Conservation (phyloP, 331 rosid genomes). For the Quercus phellos region DNA sequence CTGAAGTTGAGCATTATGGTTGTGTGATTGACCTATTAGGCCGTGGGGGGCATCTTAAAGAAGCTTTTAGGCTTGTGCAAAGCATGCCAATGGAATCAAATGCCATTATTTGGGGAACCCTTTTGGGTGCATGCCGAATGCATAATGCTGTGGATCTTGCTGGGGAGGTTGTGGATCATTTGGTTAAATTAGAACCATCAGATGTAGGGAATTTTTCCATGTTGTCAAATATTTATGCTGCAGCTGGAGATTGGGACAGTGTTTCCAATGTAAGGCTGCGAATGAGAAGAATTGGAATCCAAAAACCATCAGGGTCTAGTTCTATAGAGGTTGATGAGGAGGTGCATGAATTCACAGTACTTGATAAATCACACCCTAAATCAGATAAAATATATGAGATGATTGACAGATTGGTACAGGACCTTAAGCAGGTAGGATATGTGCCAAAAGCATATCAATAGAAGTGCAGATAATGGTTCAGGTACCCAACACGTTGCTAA, state of each 20-base stretch:
- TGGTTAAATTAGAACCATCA: slow-evolving; percentile 48
- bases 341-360: slow-evolving; percentile 67
- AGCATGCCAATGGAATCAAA: slow-evolving; percentile 81
- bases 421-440: slow-evolving; percentile 49
- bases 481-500: slow-evolving; percentile 2
- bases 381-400: slow-evolving; percentile 58
- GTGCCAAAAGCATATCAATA: slow-evolving; percentile 26
- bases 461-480: slow-evolving; percentile 7
- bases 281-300: slow-evolving; percentile 51
- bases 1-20: slow-evolving; percentile 70
- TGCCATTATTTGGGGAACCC: slow-evolving; percentile 62
- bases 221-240: slow-evolving; percentile 80
- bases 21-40: slow-evolving; percentile 83
- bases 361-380: slow-evolving; percentile 68
- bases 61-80: slow-evolving; percentile 64
- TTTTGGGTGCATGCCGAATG: slow-evolving; percentile 79
- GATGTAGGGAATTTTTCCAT: slow-evolving; percentile 67
- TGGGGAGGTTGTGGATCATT: slow-evolving; percentile 40
- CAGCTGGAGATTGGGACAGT: slow-evolving; percentile 69
- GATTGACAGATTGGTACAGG: slow-evolving; percentile 55
- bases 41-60: slow-evolving; percentile 68
- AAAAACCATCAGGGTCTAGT: slow-evolving; percentile 82
- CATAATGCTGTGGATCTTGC: slow-evolving; percentile 68
- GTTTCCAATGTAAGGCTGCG: slow-evolving; percentile 54
- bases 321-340: slow-evolving; percentile 58